phyloP scores from a whole-genome alignment of 345 rosid species.

The Abelmoschus esculentus region DNA sequence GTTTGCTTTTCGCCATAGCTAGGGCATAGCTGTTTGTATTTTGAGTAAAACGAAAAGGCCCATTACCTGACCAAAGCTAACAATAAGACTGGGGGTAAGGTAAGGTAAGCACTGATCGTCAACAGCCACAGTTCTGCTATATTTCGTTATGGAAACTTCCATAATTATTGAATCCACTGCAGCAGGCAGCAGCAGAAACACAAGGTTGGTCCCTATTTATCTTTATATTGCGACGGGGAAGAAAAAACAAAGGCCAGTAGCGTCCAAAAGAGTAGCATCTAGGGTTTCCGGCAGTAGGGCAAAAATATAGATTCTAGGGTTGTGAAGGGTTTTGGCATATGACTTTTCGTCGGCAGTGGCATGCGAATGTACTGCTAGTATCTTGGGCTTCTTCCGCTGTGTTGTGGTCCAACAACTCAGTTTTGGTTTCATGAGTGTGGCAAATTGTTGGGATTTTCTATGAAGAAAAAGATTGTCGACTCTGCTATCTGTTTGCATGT shows the following conservation, averaged over 20 bases:
- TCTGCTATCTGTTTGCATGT: neutral
- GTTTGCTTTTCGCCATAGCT: neutral
- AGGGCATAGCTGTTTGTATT: neutral
- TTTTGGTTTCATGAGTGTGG: neutral
- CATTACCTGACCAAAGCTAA: neutral
- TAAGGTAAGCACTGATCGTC: neutral
- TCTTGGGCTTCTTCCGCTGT: neutral
- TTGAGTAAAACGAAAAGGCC: neutral
- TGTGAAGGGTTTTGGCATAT: neutral
- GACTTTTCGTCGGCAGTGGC: neutral
- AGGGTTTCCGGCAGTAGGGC: constrained; percentile 20
- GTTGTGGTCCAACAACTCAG: constrained; percentile 14
- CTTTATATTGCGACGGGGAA: neutral
- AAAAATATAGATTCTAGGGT: neutral
- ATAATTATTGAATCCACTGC: neutral
- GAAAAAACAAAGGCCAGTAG: neutral
- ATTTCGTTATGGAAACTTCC: neutral
- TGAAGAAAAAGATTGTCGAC: neutral
- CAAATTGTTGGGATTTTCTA: neutral
- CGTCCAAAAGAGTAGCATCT: neutral
- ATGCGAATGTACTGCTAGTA: constrained; percentile 10
- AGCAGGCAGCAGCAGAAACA: too few relatives aligned
- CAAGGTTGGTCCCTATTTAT: neutral
- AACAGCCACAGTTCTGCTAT: neutral
- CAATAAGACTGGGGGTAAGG: too few relatives aligned